Conservation (phyloP, 257 asterid species). For the Galeopsis tetrahit region DNA sequence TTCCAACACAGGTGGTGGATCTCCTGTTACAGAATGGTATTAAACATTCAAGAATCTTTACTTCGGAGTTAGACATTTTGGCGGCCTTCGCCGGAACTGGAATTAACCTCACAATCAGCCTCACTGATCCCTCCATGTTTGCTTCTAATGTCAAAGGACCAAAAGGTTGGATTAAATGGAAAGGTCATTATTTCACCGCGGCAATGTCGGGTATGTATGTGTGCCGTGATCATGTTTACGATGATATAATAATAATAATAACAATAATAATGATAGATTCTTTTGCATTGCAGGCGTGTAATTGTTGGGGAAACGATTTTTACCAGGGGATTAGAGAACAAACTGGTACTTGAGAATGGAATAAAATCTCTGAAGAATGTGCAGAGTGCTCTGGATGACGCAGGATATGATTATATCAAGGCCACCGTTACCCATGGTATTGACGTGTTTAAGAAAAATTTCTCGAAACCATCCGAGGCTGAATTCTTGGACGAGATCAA, state of each 20-base stretch:
- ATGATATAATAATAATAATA: background rate
- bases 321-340: fast-evolving
- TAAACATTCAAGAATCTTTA: slow-evolving; percentile 19
- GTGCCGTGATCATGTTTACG: background rate
- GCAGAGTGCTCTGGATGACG: slow-evolving; percentile 27
- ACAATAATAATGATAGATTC: background rate
- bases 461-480: slow-evolving; percentile 45
- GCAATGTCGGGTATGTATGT: background rate
- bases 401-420: slow-evolving; percentile 25
- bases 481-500: slow-evolving; percentile 39
- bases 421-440: background rate
- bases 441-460: background rate
- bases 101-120: slow-evolving; percentile 27
- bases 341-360: fast-evolving
- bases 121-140: fast-evolving
- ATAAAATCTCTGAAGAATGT: background rate
- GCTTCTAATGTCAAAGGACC: fast-evolving
- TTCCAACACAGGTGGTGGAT: slow-evolving; percentile 49
- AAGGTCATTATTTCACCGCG: background rate
- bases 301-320: slow-evolving; percentile 5
- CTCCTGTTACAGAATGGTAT: slow-evolving; percentile 40
- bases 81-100: slow-evolving; percentile 35
- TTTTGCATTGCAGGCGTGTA: slow-evolving; percentile 24
- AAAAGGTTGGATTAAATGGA: background rate
- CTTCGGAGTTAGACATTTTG: slow-evolving; percentile 7